Conservation (phyloP, 2,329 filamentous ascomycete genomes). For the Xylariaceae sp. region DNA sequence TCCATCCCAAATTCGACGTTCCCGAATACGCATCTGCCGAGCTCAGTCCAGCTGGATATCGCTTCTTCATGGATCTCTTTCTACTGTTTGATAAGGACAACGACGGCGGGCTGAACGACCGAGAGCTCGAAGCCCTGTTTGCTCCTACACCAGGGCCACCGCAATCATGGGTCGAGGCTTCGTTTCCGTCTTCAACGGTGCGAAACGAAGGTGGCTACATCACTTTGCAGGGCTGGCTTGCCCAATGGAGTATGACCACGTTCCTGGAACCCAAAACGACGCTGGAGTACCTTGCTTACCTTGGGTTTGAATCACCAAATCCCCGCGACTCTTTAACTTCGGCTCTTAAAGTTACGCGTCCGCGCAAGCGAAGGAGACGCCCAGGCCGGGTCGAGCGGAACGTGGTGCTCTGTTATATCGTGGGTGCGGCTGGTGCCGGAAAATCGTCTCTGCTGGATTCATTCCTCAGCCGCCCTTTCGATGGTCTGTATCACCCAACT, state of each 20-base stretch:
- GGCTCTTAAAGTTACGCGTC: slow-evolving; percentile 88
- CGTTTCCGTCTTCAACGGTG: slow-evolving; percentile 89
- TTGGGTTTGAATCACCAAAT: slow-evolving; percentile 83
- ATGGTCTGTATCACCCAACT: slow-evolving; percentile 79
- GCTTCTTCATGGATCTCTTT: slow-evolving; percentile 97
- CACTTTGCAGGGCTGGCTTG: slow-evolving; percentile 94
- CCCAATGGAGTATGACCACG: slow-evolving; percentile 99
- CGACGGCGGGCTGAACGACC: slow-evolving; percentile 84
- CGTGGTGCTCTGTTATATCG: slow-evolving; percentile 87
- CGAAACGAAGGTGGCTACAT: slow-evolving; percentile 93
- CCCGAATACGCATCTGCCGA: slow-evolving; percentile 90
- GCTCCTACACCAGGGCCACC: slow-evolving; percentile 89
- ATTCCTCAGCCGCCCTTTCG: slow-evolving; percentile 86
- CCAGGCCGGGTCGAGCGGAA: slow-evolving; percentile 88
- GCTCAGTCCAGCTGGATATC: slow-evolving; percentile 87
- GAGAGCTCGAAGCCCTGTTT: slow-evolving; percentile 82
- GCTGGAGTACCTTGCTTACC: slow-evolving; percentile 89
- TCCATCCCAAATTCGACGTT: slow-evolving; percentile 92
- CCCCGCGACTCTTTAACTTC: slow-evolving; percentile 73
- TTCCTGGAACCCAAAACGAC: slow-evolving; percentile 95
- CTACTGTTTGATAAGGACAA: slow-evolving; percentile 96
- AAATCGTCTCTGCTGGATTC: slow-evolving; percentile 90
- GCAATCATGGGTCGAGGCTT: slow-evolving; percentile 78
- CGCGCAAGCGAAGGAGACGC: slow-evolving; percentile 77
- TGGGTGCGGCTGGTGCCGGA: slow-evolving; percentile 80